Conservation (phyloP, 306 rosid genomes). For the Quercus glauca region DNA sequence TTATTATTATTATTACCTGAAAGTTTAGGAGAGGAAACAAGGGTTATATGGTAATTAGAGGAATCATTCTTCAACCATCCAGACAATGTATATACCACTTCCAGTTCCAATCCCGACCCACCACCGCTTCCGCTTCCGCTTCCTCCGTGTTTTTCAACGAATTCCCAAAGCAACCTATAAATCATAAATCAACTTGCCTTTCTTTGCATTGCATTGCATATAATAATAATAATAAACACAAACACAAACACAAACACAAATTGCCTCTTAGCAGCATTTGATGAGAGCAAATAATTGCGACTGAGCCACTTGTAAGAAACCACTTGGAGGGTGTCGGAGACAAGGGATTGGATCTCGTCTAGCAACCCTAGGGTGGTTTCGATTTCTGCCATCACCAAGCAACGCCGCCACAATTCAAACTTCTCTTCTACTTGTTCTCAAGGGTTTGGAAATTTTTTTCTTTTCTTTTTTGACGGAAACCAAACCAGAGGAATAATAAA, state of each 20-base stretch:
- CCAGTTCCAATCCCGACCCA: constrained; percentile 23
- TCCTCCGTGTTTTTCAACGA: constrained; percentile 64
- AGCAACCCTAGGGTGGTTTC: constrained; percentile 38
- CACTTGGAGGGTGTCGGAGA: constrained; percentile 87
- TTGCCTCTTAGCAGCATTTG: constrained; percentile 81
- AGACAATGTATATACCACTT: constrained; percentile 77
- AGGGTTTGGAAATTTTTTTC: too few species aligned
- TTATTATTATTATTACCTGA: constrained; percentile 39
- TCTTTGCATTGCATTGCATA: too few species aligned
- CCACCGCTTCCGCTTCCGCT: constrained; percentile 17
- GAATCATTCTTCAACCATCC: constrained; percentile 77
- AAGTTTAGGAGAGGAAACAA: constrained; percentile 67
- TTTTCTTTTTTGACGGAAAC: too few species aligned
- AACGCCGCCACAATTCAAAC: too few species aligned
- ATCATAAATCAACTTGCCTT: background rate
- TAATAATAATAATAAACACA: background rate
- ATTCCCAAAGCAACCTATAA: constrained; percentile 81
- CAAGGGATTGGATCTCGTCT: constrained; percentile 63
- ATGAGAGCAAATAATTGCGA: constrained; percentile 83
- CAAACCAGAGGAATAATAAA: too few species aligned
- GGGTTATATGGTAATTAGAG: constrained; percentile 73
- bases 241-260: background rate
- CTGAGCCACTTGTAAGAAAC: constrained; percentile 98
- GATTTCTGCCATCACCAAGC: too few species aligned
- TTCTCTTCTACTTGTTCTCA: too few species aligned